Percentiles rank a stretch among this genome's conserved stretches.
phyloP scores from a whole-genome alignment of 257 asterid species.

The Cordia subcordata region DNA sequence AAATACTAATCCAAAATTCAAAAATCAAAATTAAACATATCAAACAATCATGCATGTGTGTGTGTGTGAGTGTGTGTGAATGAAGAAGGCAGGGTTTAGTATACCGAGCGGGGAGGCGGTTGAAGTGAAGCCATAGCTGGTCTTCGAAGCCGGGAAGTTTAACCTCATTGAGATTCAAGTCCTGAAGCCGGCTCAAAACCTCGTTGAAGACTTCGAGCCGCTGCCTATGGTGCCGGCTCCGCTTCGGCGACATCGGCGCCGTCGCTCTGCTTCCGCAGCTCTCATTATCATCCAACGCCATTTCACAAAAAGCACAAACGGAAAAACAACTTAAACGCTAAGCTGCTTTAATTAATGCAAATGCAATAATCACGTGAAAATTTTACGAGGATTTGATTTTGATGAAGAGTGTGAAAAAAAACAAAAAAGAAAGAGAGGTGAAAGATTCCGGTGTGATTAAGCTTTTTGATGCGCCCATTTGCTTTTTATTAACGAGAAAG shows the following conservation, averaged over 20 bases:
- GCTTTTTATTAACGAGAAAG: background rate
- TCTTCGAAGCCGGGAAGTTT: conserved; percentile 47
- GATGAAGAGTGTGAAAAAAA: no score
- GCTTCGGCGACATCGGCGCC: conserved; percentile 37
- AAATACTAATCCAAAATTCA: background rate
- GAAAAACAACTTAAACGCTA: no score
- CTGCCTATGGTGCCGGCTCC: conserved; percentile 29
- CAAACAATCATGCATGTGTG: background rate
- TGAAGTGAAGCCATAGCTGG: conserved; percentile 52
- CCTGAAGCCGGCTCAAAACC: conserved; percentile 36
- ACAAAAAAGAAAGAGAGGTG: background rate
- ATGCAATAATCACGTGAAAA: no score
- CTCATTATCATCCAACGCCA: conserved; percentile 39
- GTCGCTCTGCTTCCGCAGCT: conserved; percentile 48
- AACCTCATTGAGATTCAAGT: conserved; percentile 35
- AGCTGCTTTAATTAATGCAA: no score
- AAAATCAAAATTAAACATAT: background rate
- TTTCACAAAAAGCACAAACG: no score
- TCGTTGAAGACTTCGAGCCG: conserved; percentile 36
- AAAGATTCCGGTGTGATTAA: background rate
- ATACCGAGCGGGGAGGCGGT: conserved; percentile 45
- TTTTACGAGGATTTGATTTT: no score
- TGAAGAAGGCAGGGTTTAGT: conserved; percentile 19
- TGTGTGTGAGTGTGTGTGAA: background rate
- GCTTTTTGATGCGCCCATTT: background rate